A percentile compares a stretch with the other conserved stretches of the same genome.
Conservation (phyloP, 768 basidiomycete genomes). For the Austroboletus festivus region DNA sequence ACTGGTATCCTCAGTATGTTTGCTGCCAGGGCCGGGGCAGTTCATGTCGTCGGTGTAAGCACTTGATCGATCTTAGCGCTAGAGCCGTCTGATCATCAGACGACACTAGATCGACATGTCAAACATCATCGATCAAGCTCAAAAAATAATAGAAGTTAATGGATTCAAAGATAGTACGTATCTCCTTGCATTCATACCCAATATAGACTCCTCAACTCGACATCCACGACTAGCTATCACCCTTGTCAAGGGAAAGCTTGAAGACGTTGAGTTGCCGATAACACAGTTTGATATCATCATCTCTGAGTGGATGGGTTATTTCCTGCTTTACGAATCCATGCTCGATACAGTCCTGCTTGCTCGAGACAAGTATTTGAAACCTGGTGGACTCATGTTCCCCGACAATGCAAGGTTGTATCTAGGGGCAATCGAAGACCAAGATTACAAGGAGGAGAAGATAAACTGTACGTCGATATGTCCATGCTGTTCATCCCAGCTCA, state of each 20-base stretch:
- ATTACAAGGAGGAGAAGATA: constrained; percentile 99
- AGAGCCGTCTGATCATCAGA: constrained; percentile 12
- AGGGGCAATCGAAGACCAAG: constrained; percentile 97
- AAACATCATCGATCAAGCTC: constrained; percentile 98
- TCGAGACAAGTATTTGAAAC: constrained; percentile 93
- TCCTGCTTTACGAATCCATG: constrained; percentile 99
- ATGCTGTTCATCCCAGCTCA: neutral
- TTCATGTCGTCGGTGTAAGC: constrained; percentile 87
- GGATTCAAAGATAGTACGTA: constrained; percentile 91
- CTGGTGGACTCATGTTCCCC: constrained; percentile 90
- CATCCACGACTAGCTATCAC: constrained; percentile 65
- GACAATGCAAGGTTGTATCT: constrained; percentile 90
- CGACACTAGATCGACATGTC: constrained; percentile 92
- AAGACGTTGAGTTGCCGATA: constrained; percentile 86
- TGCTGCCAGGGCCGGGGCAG: constrained; percentile 92
- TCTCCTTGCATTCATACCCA: neutral
- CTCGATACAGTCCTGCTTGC: constrained; percentile 96
- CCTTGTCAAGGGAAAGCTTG: constrained; percentile 96
- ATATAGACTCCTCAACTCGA: constrained; percentile 1
- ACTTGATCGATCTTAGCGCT: constrained; percentile 3
- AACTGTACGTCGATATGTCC: constrained; percentile 59
- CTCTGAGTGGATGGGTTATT: constrained; percentile 99
- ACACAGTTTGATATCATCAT: constrained; percentile 97
- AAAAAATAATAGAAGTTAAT: constrained; percentile 94
- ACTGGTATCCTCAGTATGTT: constrained; percentile 99